These are phyloP conservation scores for Hyparrhenia diplandra DNA, from an alignment of 176 grass and related monocot genomes.

Conservation along the genomic window DNA sequence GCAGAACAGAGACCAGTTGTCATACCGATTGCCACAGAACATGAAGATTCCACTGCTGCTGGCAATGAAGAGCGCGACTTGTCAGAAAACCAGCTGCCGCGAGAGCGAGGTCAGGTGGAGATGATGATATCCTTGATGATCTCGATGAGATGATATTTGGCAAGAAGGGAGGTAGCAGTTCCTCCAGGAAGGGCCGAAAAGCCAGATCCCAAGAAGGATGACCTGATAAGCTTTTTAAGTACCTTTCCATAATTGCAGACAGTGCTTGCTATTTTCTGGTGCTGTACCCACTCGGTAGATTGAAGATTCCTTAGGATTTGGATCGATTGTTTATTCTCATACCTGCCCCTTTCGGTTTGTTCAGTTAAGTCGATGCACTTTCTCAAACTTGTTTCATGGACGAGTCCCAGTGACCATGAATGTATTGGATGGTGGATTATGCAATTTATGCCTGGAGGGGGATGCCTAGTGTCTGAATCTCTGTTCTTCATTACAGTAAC, in stretches of 20 bases:
- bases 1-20: conserved; percentile 62
- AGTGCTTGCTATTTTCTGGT: conserved; percentile 26
- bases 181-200: conserved; percentile 47
- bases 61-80: conserved; percentile 70
- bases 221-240: conserved; percentile 87
- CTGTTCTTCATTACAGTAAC: not conserved
- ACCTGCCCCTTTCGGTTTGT: conserved; percentile 21
- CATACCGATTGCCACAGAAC: conserved; percentile 75
- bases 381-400: conserved; percentile 17
- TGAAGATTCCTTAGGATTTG: conserved; percentile 37
- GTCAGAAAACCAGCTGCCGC: conserved; percentile 64
- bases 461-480: not conserved
- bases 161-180: conserved; percentile 71
- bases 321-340: conserved; percentile 43
- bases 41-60: conserved; percentile 55
- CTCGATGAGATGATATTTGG: conserved; percentile 96
- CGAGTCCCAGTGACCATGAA: not conserved
- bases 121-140: conserved; percentile 88
- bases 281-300: conserved; percentile 34
- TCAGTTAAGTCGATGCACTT: conserved; percentile 3
- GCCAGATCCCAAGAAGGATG: conserved; percentile 59
- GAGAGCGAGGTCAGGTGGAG: conserved; percentile 57
- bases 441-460: not conserved
- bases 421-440: conserved; percentile 23
- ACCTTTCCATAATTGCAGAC: not conserved